Evolutionary conservation across 78 protist genomes (phyloP).

Genomic region (Dictyostelium firmibasis): DNA sequence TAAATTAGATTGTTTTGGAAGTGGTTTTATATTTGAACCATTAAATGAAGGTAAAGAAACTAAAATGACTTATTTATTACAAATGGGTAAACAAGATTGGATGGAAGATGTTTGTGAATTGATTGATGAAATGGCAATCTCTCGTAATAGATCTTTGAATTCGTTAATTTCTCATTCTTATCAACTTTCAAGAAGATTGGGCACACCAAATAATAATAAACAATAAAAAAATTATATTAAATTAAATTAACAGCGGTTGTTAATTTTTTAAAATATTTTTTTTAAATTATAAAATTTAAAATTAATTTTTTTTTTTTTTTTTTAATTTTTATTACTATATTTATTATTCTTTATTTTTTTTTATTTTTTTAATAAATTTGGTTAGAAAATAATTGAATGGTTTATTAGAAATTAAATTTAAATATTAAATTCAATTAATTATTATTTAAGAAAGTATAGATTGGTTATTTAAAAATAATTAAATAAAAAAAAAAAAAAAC

Average conservation of each 20-base stretch:
- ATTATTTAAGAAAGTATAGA: no score
- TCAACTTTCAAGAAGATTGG: conserved; percentile 36
- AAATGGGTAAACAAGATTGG: conserved; percentile 54
- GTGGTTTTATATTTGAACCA: conserved; percentile 72
- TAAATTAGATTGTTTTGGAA: conserved; percentile 42
- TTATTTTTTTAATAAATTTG: no score
- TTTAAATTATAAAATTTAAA: no score
- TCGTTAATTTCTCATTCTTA: conserved; percentile 71
- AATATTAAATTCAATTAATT: no score
- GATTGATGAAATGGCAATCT: conserved; percentile 55
- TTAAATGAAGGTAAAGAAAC: conserved; percentile 59
- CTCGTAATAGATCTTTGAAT: conserved; percentile 41
- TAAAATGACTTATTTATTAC: conserved; percentile 47
- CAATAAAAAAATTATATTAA: not conserved
- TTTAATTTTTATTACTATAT: no score
- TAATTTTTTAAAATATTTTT: not conserved
- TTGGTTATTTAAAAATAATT: no score
- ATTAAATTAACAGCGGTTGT: not conserved
- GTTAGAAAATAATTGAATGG: no score
- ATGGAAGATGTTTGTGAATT: conserved; percentile 47
- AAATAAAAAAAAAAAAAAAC: no score
- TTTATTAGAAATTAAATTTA: no score
- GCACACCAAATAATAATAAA: not conserved
- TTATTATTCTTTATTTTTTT: no score
- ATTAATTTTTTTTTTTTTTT: no score